These are phyloP conservation scores for Gracilaria caudata DNA, from an alignment of 23 red algal genomes.

Conservation along the genomic window DNA sequence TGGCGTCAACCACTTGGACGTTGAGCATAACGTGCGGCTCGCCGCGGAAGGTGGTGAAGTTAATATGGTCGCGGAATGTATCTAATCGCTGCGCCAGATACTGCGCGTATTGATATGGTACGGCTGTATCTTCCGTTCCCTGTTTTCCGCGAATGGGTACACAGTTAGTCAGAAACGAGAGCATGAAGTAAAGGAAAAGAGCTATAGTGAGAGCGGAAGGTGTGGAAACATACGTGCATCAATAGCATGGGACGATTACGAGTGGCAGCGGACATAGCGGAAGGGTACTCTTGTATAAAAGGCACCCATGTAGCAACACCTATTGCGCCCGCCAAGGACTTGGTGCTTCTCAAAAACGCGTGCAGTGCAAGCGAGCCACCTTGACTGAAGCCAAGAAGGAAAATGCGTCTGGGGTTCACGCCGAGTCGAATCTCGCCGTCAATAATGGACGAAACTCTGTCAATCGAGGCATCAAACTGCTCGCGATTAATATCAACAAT, in stretches of 20 bases:
- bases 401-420: slow-evolving; percentile 45
- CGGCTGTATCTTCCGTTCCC: slow-evolving; percentile 54
- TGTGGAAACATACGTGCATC: slow-evolving; percentile 48
- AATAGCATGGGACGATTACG: slow-evolving; percentile 20
- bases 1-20: slow-evolving; percentile 18
- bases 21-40: slow-evolving; percentile 41
- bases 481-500: slow-evolving; percentile 12
- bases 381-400: slow-evolving; percentile 66
- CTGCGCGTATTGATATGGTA: slow-evolving; percentile 6
- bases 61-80: slow-evolving; percentile 21
- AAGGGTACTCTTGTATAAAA: slow-evolving; percentile 20
- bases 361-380: slow-evolving; percentile 57
- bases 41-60: slow-evolving; percentile 47
- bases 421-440: slow-evolving; percentile 43
- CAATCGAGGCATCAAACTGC: slow-evolving; percentile 13
- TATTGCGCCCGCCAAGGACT: slow-evolving; percentile 28
- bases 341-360: slow-evolving; percentile 42
- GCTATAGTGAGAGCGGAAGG: not conserved
- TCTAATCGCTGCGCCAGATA: slow-evolving; percentile 16
- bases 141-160: not conserved
- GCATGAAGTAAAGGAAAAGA: not conserved
- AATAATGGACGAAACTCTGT: slow-evolving; percentile 33
- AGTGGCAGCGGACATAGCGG: slow-evolving; percentile 37
- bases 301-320: slow-evolving; percentile 73
- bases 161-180: not conserved